phyloP scores from a whole-genome alignment of 1,284 basidiomycete species.

The Afroboletus lepidellus region DNA sequence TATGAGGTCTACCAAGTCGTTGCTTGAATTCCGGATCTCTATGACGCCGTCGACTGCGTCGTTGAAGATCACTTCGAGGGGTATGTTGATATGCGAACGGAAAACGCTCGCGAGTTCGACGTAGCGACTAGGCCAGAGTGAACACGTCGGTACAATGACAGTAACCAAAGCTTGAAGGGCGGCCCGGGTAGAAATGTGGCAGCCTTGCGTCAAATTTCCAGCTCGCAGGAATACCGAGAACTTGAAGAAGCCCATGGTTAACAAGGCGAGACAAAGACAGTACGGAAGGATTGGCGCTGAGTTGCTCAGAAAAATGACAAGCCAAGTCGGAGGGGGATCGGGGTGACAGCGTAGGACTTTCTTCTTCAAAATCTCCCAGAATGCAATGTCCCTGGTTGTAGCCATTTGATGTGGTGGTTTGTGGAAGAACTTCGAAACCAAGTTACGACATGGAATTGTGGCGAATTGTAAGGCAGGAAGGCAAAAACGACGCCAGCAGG shows the following conservation, averaged over 20 bases:
- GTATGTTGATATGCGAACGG: constrained; percentile 20
- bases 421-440: neutral
- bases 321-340: neutral
- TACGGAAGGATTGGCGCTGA: constrained; percentile 1
- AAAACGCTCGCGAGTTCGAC: constrained; percentile 25
- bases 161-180: constrained; percentile 34
- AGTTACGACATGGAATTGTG: too few species aligned
- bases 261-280: constrained; percentile 9
- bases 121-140: constrained; percentile 38
- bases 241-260: constrained; percentile 2
- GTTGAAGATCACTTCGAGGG: constrained; percentile 26
- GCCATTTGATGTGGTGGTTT: constrained; percentile 8
- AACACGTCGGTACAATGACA: constrained; percentile 35
- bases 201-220: constrained; percentile 7
- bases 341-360: neutral
- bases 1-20: constrained; percentile 32
- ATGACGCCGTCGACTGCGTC: constrained; percentile 29
- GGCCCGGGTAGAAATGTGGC: constrained; percentile 18
- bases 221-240: constrained; percentile 2
- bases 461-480: constrained; percentile 4
- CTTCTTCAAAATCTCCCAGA: constrained; percentile 3
- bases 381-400: neutral
- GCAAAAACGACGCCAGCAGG: constrained; percentile 37
- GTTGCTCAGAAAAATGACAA: neutral
- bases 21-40: constrained; percentile 34